Base-by-base conservation (phyloP, 2,329 filamentous ascomycete species). In the Chrysosporium queenslandicum region DNA sequence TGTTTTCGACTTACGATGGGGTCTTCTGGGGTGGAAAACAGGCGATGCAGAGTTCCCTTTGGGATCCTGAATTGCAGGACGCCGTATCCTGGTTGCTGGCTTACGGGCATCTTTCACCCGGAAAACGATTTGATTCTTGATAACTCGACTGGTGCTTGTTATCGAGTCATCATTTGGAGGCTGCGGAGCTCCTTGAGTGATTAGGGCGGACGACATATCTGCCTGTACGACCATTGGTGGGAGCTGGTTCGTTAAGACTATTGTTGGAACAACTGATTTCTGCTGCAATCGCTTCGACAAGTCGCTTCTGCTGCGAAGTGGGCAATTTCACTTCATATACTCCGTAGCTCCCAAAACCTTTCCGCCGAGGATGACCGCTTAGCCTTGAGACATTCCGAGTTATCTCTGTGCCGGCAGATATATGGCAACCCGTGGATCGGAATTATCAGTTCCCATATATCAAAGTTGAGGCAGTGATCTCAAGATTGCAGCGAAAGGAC, bases 1-100 rank as follows among this genome's bases (percentile, higher is more conserved):
- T 21, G 55, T 58, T 14, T 65, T 61, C 36, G 66, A 68, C 55
- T 68, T 68, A 30, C 60, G 64, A 58, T 69, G 66, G 2, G 64
- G 32, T 36, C 60, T 61, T 20, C 66, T 63, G 36, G 65, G 25
- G 53, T 65, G 64, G 50, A 60, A 67, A 37, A 55, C 52, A 23
- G 52, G 55, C 9, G 27, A 5, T 14, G 59, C 60, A 3, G 30
- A 27, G 51, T 27, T 20, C 23, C 50, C 11, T 23, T 37, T 32
- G 36, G 23, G 11, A n/a, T 43, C 25, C 21, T 18, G 23, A 20
- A 39, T 14, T 21, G 36, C 25, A 18, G 34, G 12, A 9, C 37
- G 23, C 11, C 30, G 39, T 27, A 20, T 9, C 20, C 49, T 3
- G 18, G 29, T 21, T 27, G 29, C 7, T 27, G 49, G 40, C n/a